phyloP scores from a whole-genome alignment of 441 rosid genomes.

The Brassica hybrid region DNA sequence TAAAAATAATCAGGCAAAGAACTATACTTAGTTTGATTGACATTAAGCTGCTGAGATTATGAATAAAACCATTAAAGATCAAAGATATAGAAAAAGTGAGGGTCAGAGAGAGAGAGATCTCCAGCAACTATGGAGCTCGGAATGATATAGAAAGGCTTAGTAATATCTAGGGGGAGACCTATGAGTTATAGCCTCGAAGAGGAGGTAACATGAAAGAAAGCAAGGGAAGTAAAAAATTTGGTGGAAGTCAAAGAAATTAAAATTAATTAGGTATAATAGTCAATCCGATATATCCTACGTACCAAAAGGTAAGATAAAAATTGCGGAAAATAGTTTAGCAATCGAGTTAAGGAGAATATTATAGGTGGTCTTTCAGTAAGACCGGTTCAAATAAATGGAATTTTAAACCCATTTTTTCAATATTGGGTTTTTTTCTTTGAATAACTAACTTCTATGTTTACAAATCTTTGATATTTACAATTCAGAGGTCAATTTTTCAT shows the following conservation, averaged over 20 bases:
- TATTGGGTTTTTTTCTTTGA: constrained; percentile 9
- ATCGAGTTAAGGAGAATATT: background rate
- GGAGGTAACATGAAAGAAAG: constrained; percentile 8
- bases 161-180: background rate
- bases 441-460: background rate
- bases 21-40: constrained; percentile 13
- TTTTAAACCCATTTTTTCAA: background rate
- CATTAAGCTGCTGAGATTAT: constrained; percentile 22
- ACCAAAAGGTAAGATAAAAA: background rate
- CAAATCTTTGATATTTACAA: background rate
- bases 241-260: constrained; percentile 8
- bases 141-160: constrained; percentile 7
- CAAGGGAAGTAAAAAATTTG: background rate
- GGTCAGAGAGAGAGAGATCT: background rate
- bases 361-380: constrained; percentile 15
- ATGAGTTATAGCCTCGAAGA: background rate
- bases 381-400: constrained; percentile 24
- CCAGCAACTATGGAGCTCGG: constrained; percentile 4
- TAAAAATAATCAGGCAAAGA: constrained; percentile 3
- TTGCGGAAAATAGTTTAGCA: background rate
- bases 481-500: background rate
- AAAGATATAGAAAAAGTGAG: background rate
- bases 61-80: background rate
- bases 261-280: background rate
- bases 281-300: background rate